Base-by-base conservation (phyloP, 2,329 filamentous ascomycete genomes). In the Claviceps digitariae region DNA sequence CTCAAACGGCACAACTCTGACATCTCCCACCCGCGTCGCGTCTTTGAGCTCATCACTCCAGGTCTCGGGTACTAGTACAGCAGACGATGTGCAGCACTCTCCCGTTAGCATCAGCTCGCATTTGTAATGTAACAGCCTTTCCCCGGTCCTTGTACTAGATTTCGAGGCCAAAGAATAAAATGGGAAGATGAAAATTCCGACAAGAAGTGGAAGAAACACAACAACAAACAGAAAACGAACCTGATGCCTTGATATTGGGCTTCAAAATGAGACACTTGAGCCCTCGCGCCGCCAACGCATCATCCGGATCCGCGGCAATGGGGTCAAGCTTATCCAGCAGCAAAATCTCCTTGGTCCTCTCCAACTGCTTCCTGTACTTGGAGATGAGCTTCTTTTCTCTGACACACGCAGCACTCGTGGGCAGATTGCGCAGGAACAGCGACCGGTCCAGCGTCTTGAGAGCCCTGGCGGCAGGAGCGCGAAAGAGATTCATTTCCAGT, bases 361-460 rank as follows among this genome's bases (percentile, higher is more conserved):
- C 71, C 31, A 96, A 72, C 45, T 79, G 74, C 60, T 81, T 81
- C 57, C 87, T 79, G 65, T 87, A 83, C 58, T 75, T 78, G 25
- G 84, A 78, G 53, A 97, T 89, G 61, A 89, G 80, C 60, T 81
- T 85, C 56, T 79, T 79, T 64, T 93, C 86, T 58, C 81, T 78
- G 46, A 97, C 74, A 40, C 85, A 80, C 7, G 90, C 91, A 2
- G 90, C 90, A 9, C 89, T 80, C 25, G 91, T 74, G 25, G 84
- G 82, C 53, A 95, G 72, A 1, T 77, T 86, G 66, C 84, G 88
- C 51, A 79, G 75, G 72, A 97, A 97, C 58, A 94, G 83, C 17
- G 84, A 77, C 59, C 87, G 83, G 71, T 98, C 90, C 58, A 98
- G 81, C 50, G 80, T 78, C 64, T 83, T 83, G 73, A 88, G 87